A percentile compares a stretch with the other conserved stretches of the same genome.
These are phyloP conservation scores for Cyberlindnera mycetangii DNA, from an alignment of 805 yeast species.

Conservation along the genomic window DNA sequence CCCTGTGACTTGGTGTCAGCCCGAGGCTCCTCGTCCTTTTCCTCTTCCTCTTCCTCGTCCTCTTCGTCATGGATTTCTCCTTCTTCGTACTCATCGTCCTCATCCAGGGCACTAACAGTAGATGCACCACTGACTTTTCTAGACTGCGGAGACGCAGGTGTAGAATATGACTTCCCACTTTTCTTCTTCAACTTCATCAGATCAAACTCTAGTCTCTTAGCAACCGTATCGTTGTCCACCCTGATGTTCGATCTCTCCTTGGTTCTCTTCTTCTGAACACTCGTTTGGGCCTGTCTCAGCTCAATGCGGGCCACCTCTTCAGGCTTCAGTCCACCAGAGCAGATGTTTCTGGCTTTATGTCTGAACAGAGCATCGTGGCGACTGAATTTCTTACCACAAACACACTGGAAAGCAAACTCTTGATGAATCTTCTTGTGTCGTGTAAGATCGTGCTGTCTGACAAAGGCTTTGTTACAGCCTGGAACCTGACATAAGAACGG, in stretches of 20 bases:
- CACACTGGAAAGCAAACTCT: constrained; percentile 69
- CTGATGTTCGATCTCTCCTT: constrained; percentile 6
- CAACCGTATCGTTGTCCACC: constrained; percentile 21
- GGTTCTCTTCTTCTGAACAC: constrained; percentile 16
- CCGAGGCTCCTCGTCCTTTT: background rate
- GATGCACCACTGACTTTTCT: constrained; percentile 17
- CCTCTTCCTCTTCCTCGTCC: constrained; percentile 1
- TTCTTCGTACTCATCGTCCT: constrained; percentile 6
- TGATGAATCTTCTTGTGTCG: constrained; percentile 88
- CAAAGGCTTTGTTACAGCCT: constrained; percentile 80
- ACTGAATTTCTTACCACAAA: constrained; percentile 92
- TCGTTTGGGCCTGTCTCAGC: constrained; percentile 12
- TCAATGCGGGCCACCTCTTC: constrained; percentile 11
- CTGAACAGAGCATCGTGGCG: constrained; percentile 85
- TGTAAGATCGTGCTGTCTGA: constrained; percentile 90
- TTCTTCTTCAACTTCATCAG: constrained; percentile 8
- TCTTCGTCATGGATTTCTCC: constrained; percentile 4
- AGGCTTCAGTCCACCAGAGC: constrained; percentile 62
- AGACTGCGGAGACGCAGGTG: constrained; percentile 13
- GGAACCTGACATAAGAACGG: constrained; percentile 73
- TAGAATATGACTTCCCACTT: constrained; percentile 3
- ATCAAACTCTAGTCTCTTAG: constrained; percentile 23
- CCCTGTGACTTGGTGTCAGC: background rate
- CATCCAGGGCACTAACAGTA: constrained; percentile 6
- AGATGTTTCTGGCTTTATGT: constrained; percentile 76